A percentile compares a stretch with the other conserved stretches of the same genome.
phyloP scores from a whole-genome alignment of 2,329 filamentous ascomycete species.

The Colletotrichum siamense region DNA sequence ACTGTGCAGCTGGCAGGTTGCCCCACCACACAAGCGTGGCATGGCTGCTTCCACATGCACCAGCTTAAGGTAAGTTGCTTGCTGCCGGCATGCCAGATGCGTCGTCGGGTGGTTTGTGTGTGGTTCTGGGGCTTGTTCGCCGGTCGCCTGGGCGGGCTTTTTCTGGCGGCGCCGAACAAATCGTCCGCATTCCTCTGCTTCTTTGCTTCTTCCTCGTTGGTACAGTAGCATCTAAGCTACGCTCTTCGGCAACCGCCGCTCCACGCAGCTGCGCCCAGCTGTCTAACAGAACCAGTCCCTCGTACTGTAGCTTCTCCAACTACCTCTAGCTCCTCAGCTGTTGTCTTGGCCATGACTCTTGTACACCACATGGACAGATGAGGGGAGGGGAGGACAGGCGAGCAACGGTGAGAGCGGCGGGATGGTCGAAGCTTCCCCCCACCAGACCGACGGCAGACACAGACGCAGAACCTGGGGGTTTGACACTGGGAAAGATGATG shows the following conservation, averaged over 20 bases:
- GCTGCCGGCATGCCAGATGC: constrained; percentile 15
- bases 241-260: neutral
- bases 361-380: neutral
- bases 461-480: neutral
- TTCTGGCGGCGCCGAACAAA: neutral
- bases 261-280: neutral
- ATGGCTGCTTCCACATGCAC: constrained; percentile 15
- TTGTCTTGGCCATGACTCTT: neutral
- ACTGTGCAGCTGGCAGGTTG: constrained; percentile 4
- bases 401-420: neutral
- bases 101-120: neutral
- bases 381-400: neutral
- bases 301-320: neutral
- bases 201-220: neutral
- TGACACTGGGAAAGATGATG: neutral
- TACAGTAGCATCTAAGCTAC: neutral
- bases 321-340: neutral
- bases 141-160: neutral
- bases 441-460: neutral
- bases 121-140: neutral
- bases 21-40: neutral
- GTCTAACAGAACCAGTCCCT: neutral
- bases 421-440: neutral
- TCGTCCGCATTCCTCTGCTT: neutral
- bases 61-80: neutral